These are phyloP conservation scores for Ascoidea tarda DNA, from an alignment of 805 yeast species.

Conservation along the genomic window DNA sequence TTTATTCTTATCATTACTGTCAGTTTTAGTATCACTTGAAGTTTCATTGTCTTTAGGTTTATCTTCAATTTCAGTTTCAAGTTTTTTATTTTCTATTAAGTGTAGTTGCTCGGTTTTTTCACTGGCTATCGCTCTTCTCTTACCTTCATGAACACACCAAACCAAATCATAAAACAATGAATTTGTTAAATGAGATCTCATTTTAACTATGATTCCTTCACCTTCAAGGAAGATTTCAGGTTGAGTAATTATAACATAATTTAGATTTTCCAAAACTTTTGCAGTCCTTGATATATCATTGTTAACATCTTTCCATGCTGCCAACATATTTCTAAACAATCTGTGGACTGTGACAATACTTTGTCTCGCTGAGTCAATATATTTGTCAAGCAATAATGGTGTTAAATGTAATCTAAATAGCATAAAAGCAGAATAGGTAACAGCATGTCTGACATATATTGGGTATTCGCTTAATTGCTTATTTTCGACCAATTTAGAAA, in stretches of 20 bases:
- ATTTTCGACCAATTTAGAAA: slow-evolving; percentile 55
- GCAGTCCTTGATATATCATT: slow-evolving; percentile 89
- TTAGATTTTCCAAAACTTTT: slow-evolving; percentile 76
- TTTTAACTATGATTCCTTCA: slow-evolving; percentile 67
- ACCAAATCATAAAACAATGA: slow-evolving; percentile 84
- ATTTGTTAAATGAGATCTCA: slow-evolving; percentile 88
- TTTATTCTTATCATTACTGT: slow-evolving; percentile 12
- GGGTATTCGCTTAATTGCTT: slow-evolving; percentile 73
- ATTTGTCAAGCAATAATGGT: slow-evolving; percentile 48
- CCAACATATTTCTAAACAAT: slow-evolving; percentile 70
- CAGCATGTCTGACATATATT: slow-evolving; percentile 75
- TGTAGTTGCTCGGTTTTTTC: slow-evolving; percentile 11
- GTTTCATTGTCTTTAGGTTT: slow-evolving; percentile 22
- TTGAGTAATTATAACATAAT: slow-evolving; percentile 73
- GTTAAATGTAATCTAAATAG: slow-evolving; percentile 74
- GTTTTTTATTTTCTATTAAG: neutral
- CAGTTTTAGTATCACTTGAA: neutral
- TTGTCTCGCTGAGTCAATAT: slow-evolving; percentile 80
- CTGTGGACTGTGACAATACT: slow-evolving; percentile 89
- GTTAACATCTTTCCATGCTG: slow-evolving; percentile 84
- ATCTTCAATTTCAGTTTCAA: neutral
- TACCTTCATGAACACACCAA: slow-evolving; percentile 90
- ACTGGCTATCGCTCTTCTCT: slow-evolving; percentile 39
- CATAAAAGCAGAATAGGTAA: slow-evolving; percentile 64
- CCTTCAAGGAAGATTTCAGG: slow-evolving; percentile 68